Percentiles rank a stretch among this genome's conserved stretches.
Conservation (phyloP, 306 rosid species). For the Lotus japonicus region DNA sequence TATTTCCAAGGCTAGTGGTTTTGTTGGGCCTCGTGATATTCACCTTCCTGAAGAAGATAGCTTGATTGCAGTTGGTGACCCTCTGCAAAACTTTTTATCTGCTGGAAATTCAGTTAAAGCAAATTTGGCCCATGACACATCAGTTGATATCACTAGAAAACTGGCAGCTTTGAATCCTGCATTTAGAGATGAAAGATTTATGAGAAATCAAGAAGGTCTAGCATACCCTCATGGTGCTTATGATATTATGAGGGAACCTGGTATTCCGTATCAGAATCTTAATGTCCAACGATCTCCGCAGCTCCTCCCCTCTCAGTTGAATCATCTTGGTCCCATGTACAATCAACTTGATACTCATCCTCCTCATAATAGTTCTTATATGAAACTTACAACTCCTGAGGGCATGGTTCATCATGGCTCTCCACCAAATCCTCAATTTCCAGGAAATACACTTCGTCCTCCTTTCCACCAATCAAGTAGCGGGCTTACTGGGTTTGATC, state of each 20-base stretch:
- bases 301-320: conserved; percentile 53
- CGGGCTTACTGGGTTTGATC: conserved; percentile 57
- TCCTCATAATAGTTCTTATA: conserved; percentile 49
- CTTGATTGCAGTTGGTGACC: conserved; percentile 49
- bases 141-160: conserved; percentile 56
- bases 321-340: conserved; percentile 49
- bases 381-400: conserved; percentile 55
- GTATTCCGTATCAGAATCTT: conserved; percentile 53
- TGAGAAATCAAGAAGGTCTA: conserved; percentile 64
- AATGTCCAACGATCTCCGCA: conserved; percentile 55
- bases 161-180: conserved; percentile 51
- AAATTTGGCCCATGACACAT: conserved; percentile 44
- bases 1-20: conserved; percentile 44
- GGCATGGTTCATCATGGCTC: conserved; percentile 52
- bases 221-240: conserved; percentile 51
- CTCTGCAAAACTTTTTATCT: conserved; percentile 51
- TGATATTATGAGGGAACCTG: conserved; percentile 59
- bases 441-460: conserved; percentile 65
- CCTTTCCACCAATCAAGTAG: conserved; percentile 55
- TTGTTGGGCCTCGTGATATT: conserved; percentile 48
- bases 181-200: conserved; percentile 52
- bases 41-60: conserved; percentile 74
- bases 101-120: conserved; percentile 48
- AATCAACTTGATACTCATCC: conserved; percentile 65
- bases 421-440: conserved; percentile 58